These are phyloP conservation scores for Puccinia hordei DNA, from an alignment of 1,284 basidiomycete genomes.

Conservation along the genomic window DNA sequence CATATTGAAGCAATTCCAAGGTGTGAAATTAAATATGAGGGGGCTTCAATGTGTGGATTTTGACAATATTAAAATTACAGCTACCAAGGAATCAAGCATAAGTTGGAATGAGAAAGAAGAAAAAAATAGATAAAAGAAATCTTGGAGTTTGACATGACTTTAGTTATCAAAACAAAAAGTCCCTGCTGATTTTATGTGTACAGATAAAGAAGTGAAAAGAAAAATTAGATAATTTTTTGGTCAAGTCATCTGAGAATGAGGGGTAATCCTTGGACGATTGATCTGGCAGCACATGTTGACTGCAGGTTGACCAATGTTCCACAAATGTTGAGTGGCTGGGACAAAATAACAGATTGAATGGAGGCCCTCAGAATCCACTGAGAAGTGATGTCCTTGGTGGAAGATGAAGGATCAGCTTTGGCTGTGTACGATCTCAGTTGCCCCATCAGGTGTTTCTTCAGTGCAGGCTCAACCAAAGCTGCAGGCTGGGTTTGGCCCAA, in stretches of 20 bases:
- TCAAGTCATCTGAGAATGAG: not conserved
- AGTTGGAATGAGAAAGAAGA: not conserved
- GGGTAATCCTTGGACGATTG: conserved; percentile 15
- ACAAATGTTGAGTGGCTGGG: conserved; percentile 28
- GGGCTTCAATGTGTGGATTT: no score
- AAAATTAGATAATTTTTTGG: no score
- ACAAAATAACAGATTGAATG: conserved; percentile 22
- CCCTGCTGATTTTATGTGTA: no score
- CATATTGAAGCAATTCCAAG: no score
- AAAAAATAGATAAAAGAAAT: not conserved
- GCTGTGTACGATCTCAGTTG: not conserved
- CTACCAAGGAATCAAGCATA: no score
- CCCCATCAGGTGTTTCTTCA: not conserved
- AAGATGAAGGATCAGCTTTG: not conserved
- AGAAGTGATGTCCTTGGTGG: not conserved
- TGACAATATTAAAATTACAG: no score
- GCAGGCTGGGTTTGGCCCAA: not conserved
- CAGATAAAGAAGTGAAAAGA: no score
- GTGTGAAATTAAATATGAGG: no score
- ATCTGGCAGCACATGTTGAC: conserved; percentile 16
- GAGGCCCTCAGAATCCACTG: conserved; percentile 29
- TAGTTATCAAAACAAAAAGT: not conserved
- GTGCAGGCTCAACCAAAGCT: not conserved
- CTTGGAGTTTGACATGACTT: not conserved
- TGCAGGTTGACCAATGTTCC: conserved; percentile 14